These are phyloP conservation scores for Aspergillus avenaceus DNA, from an alignment of 495 filamentous ascomycete genomes.

Conservation along the genomic window DNA sequence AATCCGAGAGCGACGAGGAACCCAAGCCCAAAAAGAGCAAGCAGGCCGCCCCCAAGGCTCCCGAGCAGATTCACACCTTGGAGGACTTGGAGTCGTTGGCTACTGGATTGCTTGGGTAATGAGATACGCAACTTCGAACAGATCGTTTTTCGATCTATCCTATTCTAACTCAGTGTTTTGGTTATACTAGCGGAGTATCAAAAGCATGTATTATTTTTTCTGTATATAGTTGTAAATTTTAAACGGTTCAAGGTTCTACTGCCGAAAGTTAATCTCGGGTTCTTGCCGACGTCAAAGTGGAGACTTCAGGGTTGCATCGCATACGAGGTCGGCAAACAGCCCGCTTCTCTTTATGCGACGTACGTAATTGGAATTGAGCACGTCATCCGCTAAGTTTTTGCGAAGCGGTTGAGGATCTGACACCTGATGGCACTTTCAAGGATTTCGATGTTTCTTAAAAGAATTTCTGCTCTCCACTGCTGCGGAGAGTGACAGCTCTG, in stretches of 20 bases:
- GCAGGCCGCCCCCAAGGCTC: constrained; percentile 37
- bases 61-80: constrained; percentile 71
- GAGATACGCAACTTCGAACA: constrained; percentile 10
- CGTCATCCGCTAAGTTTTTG: constrained; percentile 8
- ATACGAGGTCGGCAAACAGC: not conserved
- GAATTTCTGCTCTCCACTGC: not conserved
- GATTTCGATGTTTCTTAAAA: not conserved
- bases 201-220: constrained; percentile 13
- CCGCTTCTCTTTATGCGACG: not conserved
- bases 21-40: constrained; percentile 40
- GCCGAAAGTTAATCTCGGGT: not conserved
- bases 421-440: not conserved
- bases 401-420: not conserved
- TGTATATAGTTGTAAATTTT: constrained; percentile 9
- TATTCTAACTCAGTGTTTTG: not conserved
- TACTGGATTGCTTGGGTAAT: constrained; percentile 65
- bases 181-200: constrained; percentile 11
- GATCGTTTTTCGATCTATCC: constrained; percentile 6
- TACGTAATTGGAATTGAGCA: constrained; percentile 11
- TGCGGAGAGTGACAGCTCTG: not conserved
- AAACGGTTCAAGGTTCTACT: constrained; percentile 2
- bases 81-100: constrained; percentile 89
- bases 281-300: not conserved
- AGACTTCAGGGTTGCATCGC: not conserved
- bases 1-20: constrained; percentile 37